A percentile compares a stretch with the other conserved stretches of the same genome.
phyloP scores from a whole-genome alignment of 768 basidiomycete species.

The Russula dissimulans region DNA sequence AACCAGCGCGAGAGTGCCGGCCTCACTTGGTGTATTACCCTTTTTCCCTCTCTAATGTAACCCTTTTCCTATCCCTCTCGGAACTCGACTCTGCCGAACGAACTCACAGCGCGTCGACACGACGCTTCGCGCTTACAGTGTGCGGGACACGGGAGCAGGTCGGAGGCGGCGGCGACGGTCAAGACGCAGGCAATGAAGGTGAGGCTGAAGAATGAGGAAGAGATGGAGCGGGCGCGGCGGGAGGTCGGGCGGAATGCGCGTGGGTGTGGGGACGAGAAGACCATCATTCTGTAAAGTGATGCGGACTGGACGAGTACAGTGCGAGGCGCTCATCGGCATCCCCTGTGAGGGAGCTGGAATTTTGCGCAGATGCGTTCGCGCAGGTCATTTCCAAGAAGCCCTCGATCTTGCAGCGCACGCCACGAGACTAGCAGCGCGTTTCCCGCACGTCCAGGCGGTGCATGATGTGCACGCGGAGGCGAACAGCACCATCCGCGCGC shows the following conservation, averaged over 20 bases:
- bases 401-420: conserved; percentile 77
- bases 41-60: no score
- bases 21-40: no score
- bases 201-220: conserved; percentile 70
- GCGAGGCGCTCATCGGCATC: no score
- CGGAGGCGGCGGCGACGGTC: conserved; percentile 77
- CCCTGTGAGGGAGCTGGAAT: no score
- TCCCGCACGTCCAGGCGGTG: conserved; percentile 41
- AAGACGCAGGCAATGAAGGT: conserved; percentile 72
- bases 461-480: conserved; percentile 59
- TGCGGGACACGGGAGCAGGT: conserved; percentile 71
- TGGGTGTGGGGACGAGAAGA: conserved; percentile 36
- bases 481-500: conserved; percentile 50
- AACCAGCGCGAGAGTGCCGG: no score
- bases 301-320: no score
- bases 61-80: no score
- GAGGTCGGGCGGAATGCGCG: conserved; percentile 40
- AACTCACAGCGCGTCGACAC: no score
- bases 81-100: no score
- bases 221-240: conserved; percentile 56
- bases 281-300: conserved; percentile 42
- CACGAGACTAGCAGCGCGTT: conserved; percentile 32
- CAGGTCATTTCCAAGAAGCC: conserved; percentile 88
- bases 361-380: conserved; percentile 88
- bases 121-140: conserved; percentile 46